Percentiles rank a stretch among this genome's conserved stretches.
These are phyloP conservation scores for Solanum infundibuliforme DNA, from an alignment of 257 asterid genomes.

Conservation along the genomic window DNA sequence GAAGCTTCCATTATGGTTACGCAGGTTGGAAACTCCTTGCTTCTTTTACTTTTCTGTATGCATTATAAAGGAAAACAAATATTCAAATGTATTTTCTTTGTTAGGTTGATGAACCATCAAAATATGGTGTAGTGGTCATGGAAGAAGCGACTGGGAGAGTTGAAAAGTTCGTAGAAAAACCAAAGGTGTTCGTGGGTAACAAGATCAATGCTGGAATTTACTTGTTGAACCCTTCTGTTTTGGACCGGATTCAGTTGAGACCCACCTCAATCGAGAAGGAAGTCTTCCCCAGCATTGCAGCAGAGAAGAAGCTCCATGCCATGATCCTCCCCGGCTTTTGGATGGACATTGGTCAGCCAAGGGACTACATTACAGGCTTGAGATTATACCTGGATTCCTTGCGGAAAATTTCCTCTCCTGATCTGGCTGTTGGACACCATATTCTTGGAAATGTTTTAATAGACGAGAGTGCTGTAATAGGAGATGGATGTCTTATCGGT, in stretches of 20 bases:
- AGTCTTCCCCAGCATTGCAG: slow-evolving; percentile 68
- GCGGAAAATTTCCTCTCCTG: slow-evolving; percentile 47
- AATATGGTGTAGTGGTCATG: slow-evolving; percentile 80
- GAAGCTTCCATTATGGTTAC: slow-evolving; percentile 85
- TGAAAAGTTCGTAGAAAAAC: slow-evolving; percentile 91
- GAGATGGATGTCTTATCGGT: slow-evolving; percentile 82
- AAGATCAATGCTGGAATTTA: slow-evolving; percentile 91
- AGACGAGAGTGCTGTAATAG: slow-evolving; percentile 66
- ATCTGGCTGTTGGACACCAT: slow-evolving; percentile 49
- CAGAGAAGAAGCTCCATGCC: slow-evolving; percentile 53
- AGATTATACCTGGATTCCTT: slow-evolving; percentile 65
- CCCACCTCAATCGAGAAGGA: slow-evolving; percentile 93
- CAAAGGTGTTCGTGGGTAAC: slow-evolving; percentile 77
- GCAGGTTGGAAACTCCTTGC: slow-evolving; percentile 13
- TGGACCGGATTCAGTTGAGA: slow-evolving; percentile 57
- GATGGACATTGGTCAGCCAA: slow-evolving; percentile 98
- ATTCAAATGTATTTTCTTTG: not conserved
- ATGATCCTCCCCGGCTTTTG: slow-evolving; percentile 87
- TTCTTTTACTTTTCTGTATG: not conserved
- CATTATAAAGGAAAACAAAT: not conserved
- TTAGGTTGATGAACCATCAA: slow-evolving; percentile 92
- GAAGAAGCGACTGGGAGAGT: slow-evolving; percentile 72
- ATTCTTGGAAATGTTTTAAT: slow-evolving; percentile 67
- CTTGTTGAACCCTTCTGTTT: slow-evolving; percentile 68
- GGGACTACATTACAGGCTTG: slow-evolving; percentile 75